Evolutionary conservation across 1,284 basidiomycete species (phyloP), one percentile per base, ranked within the genome.

Genomic region (Golubevia pallescens): DNA sequence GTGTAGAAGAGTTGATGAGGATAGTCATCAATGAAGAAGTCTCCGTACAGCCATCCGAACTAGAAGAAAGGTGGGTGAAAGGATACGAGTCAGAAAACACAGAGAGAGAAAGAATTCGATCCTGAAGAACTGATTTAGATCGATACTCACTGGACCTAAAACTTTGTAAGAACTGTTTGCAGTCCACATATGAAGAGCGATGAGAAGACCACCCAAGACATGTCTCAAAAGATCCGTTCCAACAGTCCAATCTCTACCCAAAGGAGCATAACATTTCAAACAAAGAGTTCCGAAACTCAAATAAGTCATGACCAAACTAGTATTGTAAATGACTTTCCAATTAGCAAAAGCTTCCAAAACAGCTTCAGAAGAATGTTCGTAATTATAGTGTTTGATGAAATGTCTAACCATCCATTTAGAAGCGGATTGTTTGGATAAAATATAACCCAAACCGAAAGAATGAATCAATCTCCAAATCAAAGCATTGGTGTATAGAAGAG

Each of bases 11-110:
- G 88, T 72, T 94, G 91, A 1, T 93, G 88, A 1, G 96, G 94
- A 85, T 94, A 96, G 67, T 88, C 87, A 75, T 94, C 93, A 84
- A 97, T 92, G 89, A 98, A 99, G 87, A 99, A 99, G 86, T 99
- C 96, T 21, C 94, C 94, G 78, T 95, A 97, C 87, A 96, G 94
- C 95, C 95, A 97, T 19, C 95, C 94, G 81, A 97, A 97, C 57
- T 93, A 38, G 34, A 38, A 38, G 54, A 32, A 56, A 21, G 24
- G 13, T 7, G 24, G 54, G 7, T 6, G 10, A 13, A 13, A 32
- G 13, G 24, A 56, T 56, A 7, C 54, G 54, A 21, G 13, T 28
- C 24, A 32, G 54, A 6, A 21, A 7, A 7, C 24, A 13, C 6
- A 10, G 34, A 38, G 34, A 38, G 10, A 38, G 10, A 10, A 5